phyloP scores from a whole-genome alignment of 2,329 filamentous ascomycete species.

The Capronia americana region DNA sequence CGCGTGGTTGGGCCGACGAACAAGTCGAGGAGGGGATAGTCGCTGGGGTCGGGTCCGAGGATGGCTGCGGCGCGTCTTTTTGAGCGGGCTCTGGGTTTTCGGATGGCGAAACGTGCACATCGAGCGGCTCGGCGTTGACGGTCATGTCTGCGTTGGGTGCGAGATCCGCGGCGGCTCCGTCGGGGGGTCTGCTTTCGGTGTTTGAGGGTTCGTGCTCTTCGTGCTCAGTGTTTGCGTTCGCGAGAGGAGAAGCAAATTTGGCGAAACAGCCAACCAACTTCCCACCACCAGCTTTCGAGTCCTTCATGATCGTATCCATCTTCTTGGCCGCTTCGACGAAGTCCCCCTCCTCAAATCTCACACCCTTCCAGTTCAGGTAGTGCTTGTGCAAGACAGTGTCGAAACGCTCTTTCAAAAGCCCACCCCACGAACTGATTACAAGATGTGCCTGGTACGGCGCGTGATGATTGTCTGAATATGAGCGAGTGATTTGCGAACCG shows the following conservation, averaged over 20 bases:
- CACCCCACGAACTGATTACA: conserved; percentile 78
- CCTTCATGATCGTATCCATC: conserved; percentile 72
- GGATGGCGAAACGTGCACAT: neutral
- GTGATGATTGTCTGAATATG: conserved; percentile 84
- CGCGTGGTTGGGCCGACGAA: conserved; percentile 34
- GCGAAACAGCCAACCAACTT: conserved; percentile 64
- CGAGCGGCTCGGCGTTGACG: neutral
- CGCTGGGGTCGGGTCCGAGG: neutral
- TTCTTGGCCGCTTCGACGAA: conserved; percentile 72
- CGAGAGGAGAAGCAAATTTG: conserved; percentile 5
- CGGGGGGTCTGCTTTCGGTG: neutral
- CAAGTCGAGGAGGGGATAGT: neutral
- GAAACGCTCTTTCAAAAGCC: conserved; percentile 78
- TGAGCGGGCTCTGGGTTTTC: conserved; percentile 20
- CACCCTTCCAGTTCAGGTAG: conserved; percentile 79
- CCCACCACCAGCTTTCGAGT: conserved; percentile 62
- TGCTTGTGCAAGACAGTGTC: conserved; percentile 74
- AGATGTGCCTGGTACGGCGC: conserved; percentile 73
- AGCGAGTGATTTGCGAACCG: conserved; percentile 80
- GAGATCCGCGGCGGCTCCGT: neutral
- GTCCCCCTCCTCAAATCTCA: conserved; percentile 74
- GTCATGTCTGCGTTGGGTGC: neutral
- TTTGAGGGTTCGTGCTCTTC: neutral
- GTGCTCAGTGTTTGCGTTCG: neutral
- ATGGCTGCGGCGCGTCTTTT: neutral